These are phyloP conservation scores for Oryza glaberrima DNA, from an alignment of 176 grass and related monocot genomes.

Conservation along the genomic window DNA sequence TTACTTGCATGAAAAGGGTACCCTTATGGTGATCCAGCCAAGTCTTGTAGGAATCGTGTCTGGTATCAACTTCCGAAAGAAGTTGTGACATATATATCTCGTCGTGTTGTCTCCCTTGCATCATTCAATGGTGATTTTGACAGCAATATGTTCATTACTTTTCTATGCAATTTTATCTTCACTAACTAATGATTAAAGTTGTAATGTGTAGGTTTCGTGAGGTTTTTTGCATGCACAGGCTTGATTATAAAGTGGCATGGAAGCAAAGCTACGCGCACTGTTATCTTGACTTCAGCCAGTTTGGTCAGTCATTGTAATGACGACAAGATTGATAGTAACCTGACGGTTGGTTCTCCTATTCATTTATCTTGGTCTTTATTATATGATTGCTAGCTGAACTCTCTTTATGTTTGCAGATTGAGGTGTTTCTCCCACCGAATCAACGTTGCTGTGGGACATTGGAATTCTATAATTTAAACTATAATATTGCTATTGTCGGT, in stretches of 20 bases:
- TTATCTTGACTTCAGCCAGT: conserved; percentile 29
- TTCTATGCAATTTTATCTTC: background rate
- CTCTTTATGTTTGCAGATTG: conserved; percentile 34
- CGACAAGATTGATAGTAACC: background rate
- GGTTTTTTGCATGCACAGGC: conserved; percentile 35
- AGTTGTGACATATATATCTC: conserved; percentile 27
- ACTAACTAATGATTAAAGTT: background rate
- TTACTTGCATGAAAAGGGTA: conserved; percentile 22
- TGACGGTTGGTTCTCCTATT: conserved; percentile 21
- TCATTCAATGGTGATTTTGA: conserved; percentile 37
- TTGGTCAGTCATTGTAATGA: conserved; percentile 11
- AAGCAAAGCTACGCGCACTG: too few relatives aligned
- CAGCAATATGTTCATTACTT: background rate
- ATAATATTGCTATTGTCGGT: conserved; percentile 40
- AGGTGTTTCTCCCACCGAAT: conserved; percentile 29
- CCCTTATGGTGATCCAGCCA: background rate
- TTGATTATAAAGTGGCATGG: conserved; percentile 45
- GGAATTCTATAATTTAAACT: conserved; percentile 30
- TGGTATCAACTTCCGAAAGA: background rate
- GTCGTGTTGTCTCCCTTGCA: conserved; percentile 34
- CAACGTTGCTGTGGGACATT: conserved; percentile 28
- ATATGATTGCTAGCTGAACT: background rate
- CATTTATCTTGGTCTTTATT: background rate
- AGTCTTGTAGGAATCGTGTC: background rate
- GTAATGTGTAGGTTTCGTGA: conserved; percentile 10